A percentile compares a stretch with the other conserved stretches of the same genome.
These are phyloP conservation scores for Ambrosia hybrid DNA, from an alignment of 140 eudicot genomes.

Conservation along the genomic window DNA sequence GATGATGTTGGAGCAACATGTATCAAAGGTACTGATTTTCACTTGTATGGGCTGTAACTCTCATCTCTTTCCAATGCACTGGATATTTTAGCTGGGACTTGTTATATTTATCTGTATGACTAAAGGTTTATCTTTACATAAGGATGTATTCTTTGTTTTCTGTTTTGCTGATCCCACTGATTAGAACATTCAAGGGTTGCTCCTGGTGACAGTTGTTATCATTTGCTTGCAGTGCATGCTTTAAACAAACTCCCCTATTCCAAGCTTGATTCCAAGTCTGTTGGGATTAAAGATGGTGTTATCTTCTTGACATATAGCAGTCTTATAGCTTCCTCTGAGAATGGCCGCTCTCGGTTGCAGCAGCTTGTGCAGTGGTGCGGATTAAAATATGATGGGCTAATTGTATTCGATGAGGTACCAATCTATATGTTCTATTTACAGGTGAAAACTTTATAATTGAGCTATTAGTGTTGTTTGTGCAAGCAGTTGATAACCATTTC, in stretches of 20 bases:
- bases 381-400: conserved; percentile 70
- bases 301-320: conserved; percentile 94
- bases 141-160: neutral
- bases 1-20: conserved; percentile 92
- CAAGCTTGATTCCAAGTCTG: conserved; percentile 94
- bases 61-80: conserved; percentile 9
- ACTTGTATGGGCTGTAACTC: neutral
- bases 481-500: neutral
- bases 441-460: neutral
- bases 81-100: neutral
- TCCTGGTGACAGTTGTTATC: conserved; percentile 22
- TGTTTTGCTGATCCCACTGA: conserved; percentile 6
- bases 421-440: neutral
- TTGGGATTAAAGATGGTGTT: conserved; percentile 91
- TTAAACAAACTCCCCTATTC: conserved; percentile 96
- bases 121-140: too few species aligned
- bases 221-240: conserved; percentile 80
- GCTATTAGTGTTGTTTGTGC: conserved; percentile 12
- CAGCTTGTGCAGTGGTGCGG: conserved; percentile 99
- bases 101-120: neutral
- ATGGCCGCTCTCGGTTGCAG: conserved; percentile 87
- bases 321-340: conserved; percentile 97
- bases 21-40: conserved; percentile 64
- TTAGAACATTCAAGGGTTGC: conserved; percentile 6
- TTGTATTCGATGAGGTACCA: conserved; percentile 94